Base-by-base conservation (phyloP, 768 basidiomycete species). In the Leccinum olivaceopallidum region DNA sequence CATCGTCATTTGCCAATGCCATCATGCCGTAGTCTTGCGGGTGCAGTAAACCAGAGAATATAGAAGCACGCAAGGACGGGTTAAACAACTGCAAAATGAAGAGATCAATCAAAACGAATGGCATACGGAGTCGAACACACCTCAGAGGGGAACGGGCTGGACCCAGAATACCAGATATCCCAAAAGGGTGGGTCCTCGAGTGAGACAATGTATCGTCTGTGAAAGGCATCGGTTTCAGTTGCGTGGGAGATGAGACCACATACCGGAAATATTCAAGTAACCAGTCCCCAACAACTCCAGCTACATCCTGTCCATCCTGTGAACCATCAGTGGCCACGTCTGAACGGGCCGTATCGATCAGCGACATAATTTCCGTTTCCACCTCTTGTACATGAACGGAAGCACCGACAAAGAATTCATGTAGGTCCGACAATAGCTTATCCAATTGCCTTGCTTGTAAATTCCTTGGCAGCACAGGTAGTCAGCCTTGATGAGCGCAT, bases 151-250 rank as follows among this genome's bases (percentile, higher is more conserved):
- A 89, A 88, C 1, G 85, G 82, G 3, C 83, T 78, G 6, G 74
- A 68, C 5, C 88, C 87, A 0, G 86, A 90, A 59, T 86, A 90
- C 89, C 89, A 92, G 9, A 90, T 72, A 58, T 88, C 85, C 84
- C 87, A 91, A 30, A 92, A 72, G 14, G 74, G 71, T 2, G 72
- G 60, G 6, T 81, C 79, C 57, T 88, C 87, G 0, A 85, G 75
- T 4, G 81, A 77, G 14, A 75, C 62, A 10, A 84, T 62, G 14
- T 77, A 71, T 7, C 71, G 70, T 55, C 86, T 88, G 63, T 10
- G 30, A 53, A 54, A 61, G 49, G 34, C 47, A 56, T 65, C 34
- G 54, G 8, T 6, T 57, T 36, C 61, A 6, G 24, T 39, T 30
- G 3, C 18, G 10, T 2, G 26, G 36, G 52, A 32, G 30, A 47